These are phyloP conservation scores for Isabelozyma pseudorhagii DNA, from an alignment of 805 yeast species.

Conservation along the genomic window DNA sequence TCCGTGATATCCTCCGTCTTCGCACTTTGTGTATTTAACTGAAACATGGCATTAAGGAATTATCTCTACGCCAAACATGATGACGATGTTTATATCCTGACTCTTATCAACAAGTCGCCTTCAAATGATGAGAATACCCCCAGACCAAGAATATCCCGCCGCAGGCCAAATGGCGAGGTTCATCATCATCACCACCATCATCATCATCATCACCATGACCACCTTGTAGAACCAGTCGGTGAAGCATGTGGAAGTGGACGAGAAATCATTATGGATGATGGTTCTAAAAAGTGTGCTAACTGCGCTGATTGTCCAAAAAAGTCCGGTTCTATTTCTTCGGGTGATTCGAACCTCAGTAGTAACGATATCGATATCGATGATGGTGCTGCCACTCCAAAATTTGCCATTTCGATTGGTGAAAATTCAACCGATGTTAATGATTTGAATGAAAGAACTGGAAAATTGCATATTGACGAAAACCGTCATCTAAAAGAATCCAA, in stretches of 20 bases:
- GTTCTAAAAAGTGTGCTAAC: slow-evolving; percentile 21
- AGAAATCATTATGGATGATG: slow-evolving; percentile 16
- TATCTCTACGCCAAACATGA: slow-evolving; percentile 39
- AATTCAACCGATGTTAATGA: neutral
- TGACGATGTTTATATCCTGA: slow-evolving; percentile 13
- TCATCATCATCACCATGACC: neutral
- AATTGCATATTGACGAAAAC: neutral
- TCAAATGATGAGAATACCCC: neutral
- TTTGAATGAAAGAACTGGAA: neutral
- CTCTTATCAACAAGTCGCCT: slow-evolving; percentile 13
- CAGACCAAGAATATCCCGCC: neutral
- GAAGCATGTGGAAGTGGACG: neutral
- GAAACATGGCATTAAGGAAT: slow-evolving; percentile 38
- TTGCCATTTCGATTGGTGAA: slow-evolving; percentile 5
- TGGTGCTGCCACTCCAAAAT: slow-evolving; percentile 5
- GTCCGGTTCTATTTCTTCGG: neutral
- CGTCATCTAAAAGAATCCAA: neutral
- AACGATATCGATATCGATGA: neutral
- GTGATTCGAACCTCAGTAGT: neutral
- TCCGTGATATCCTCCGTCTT: neutral
- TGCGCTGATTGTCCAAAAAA: slow-evolving; percentile 29
- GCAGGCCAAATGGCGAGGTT: slow-evolving; percentile 2
- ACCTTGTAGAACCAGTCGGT: neutral
- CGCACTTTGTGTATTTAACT: neutral
- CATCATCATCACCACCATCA: slow-evolving; percentile 2